Conservation (phyloP, 163 green algal species). For the Trebouxia gelatinosa region DNA sequence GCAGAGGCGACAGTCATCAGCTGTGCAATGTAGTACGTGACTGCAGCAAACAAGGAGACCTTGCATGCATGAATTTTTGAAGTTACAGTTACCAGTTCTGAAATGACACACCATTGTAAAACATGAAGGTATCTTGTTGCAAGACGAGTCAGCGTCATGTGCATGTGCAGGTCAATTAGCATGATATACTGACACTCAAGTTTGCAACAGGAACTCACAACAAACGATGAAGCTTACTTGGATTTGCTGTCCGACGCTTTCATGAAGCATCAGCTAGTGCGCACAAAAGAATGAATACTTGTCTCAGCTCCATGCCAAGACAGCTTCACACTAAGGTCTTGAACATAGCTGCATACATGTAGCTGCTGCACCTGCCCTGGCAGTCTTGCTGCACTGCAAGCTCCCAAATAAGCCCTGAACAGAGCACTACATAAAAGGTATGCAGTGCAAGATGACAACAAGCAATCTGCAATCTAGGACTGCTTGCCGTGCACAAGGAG, state of each 20-base stretch:
- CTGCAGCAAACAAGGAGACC: slow-evolving; percentile 4
- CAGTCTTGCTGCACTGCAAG: slow-evolving; percentile 18
- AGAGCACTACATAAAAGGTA: not conserved
- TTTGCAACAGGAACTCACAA: slow-evolving; percentile 27
- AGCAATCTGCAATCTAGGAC: slow-evolving; percentile 15
- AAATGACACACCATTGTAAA: not conserved
- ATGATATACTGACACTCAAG: slow-evolving; percentile 11
- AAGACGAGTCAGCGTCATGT: not conserved
- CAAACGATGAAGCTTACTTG: slow-evolving; percentile 3
- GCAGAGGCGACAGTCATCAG: slow-evolving; percentile 16
- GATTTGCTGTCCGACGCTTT: not conserved
- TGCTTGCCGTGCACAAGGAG: slow-evolving; percentile 4
- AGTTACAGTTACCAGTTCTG: not conserved
- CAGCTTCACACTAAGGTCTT: slow-evolving; percentile 18
- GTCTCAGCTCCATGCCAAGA: slow-evolving; percentile 13
- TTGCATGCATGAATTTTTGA: not conserved
- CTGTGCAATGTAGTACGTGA: slow-evolving; percentile 10
- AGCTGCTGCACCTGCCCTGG: slow-evolving; percentile 1
- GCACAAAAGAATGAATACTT: not conserved
- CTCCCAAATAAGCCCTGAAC: not conserved
- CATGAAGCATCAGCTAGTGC: slow-evolving; percentile 14
- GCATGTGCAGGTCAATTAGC: not conserved
- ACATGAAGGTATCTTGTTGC: not conserved
- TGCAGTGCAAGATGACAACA: slow-evolving; percentile 16
- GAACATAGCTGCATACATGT: not conserved